Conservation (phyloP, 1,284 basidiomycete genomes). For the Boletus sp. region DNA sequence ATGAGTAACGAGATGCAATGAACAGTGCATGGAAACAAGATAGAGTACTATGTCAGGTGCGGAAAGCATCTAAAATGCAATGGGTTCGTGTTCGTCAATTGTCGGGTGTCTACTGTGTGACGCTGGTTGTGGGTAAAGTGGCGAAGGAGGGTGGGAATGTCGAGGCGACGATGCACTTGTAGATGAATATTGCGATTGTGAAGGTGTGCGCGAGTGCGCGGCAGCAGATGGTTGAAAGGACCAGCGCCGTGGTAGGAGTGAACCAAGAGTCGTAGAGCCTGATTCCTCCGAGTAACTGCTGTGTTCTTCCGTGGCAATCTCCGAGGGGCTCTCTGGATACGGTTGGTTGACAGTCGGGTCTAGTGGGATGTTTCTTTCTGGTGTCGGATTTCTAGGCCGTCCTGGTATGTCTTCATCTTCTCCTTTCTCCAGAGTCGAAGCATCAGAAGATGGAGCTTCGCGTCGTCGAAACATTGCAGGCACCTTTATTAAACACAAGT, state of each 20-base stretch:
- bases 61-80: slow-evolving; percentile 18
- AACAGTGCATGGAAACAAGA: slow-evolving; percentile 3
- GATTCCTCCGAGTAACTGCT: slow-evolving; percentile 36
- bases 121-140: slow-evolving; percentile 22
- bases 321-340: slow-evolving; percentile 38
- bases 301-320: slow-evolving; percentile 30
- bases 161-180: slow-evolving; percentile 32
- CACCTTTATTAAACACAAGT: slow-evolving; percentile 37
- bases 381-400: slow-evolving; percentile 54
- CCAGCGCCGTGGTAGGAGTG: slow-evolving; percentile 43
- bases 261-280: slow-evolving; percentile 40
- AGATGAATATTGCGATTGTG: slow-evolving; percentile 33
- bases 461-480: slow-evolving; percentile 17
- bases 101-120: slow-evolving; percentile 33
- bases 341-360: slow-evolving; percentile 42
- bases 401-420: slow-evolving; percentile 17
- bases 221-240: slow-evolving; percentile 40
- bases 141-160: slow-evolving; percentile 31
- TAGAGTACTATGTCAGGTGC: background rate
- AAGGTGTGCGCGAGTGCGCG: slow-evolving; percentile 34
- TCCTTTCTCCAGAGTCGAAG: slow-evolving; percentile 31
- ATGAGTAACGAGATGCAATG: slow-evolving; percentile 8
- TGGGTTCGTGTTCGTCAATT: slow-evolving; percentile 32
- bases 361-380: slow-evolving; percentile 42
- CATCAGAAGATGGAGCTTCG: slow-evolving; percentile 10